These are phyloP conservation scores for Suillus paluster DNA, from an alignment of 768 basidiomycete species.

Conservation along the genomic window DNA sequence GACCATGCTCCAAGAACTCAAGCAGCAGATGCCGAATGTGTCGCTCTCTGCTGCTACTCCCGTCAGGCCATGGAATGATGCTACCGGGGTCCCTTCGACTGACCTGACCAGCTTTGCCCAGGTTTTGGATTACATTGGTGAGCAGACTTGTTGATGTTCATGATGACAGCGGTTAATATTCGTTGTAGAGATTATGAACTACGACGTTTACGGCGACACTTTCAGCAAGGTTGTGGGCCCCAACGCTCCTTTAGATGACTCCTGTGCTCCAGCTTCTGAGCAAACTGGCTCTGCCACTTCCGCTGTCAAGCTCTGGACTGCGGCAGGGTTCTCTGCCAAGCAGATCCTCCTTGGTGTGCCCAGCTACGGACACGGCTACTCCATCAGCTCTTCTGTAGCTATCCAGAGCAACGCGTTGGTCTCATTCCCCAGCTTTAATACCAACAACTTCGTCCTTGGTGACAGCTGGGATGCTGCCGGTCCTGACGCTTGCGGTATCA, in stretches of 20 bases:
- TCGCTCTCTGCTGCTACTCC: constrained; percentile 76
- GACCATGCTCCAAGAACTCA: constrained; percentile 72
- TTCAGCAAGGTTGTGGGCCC: constrained; percentile 67
- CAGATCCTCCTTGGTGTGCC: constrained; percentile 86
- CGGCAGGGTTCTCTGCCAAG: constrained; percentile 72
- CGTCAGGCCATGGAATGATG: constrained; percentile 65
- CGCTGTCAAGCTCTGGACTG: constrained; percentile 74
- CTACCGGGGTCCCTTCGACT: constrained; percentile 55
- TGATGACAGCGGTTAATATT: constrained; percentile 12
- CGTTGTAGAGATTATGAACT: constrained; percentile 68
- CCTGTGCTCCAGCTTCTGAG: constrained; percentile 61
- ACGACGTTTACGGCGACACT: constrained; percentile 60
- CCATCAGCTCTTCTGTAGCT: constrained; percentile 27
- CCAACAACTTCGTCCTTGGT: constrained; percentile 47
- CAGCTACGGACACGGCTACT: constrained; percentile 81
- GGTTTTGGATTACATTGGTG: constrained; percentile 74
- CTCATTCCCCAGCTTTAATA: constrained; percentile 58
- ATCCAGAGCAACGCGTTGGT: constrained; percentile 37
- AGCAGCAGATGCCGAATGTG: constrained; percentile 56
- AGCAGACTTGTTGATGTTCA: constrained; percentile 32
- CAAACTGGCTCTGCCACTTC: constrained; percentile 78
- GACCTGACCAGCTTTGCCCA: constrained; percentile 70
- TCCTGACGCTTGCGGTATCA: constrained; percentile 62
- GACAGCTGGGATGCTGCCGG: constrained; percentile 61
- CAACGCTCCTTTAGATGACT: constrained; percentile 82